Base-by-base conservation (phyloP, 2,329 filamentous ascomycete species). In the Zalaria obscura region DNA sequence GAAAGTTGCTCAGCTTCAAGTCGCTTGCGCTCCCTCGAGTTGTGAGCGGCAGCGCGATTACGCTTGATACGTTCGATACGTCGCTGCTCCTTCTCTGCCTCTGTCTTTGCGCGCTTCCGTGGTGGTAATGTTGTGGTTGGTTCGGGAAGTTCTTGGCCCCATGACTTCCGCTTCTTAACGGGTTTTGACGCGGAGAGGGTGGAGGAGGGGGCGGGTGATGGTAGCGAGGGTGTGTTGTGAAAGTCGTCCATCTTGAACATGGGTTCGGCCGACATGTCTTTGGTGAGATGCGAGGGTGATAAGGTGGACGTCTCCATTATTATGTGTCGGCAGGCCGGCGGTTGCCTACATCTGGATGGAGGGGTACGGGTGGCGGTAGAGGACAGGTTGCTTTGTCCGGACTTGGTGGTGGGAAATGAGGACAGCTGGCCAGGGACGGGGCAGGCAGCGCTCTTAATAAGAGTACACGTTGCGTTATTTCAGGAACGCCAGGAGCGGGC, bases 61-160 rank as follows among this genome's bases (percentile, higher is more conserved):
- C 91, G 82, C 53, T 96, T 85, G 50, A 98, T 91, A 47, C 91
- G 85, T 69, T 98, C 91, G 42, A 96, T 93, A 47, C 91, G 83
- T 36, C 91, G 83, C 64, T 98, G 91, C 66, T 96, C 91, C 68
- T 98, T 98, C 65, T 98, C 91, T 56, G 95, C 91, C 55, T 93
- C 89, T 3, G 91, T 98, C 75, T 96, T 98, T 53, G 91, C 91
- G 47, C 91, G 86, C 76, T 98, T 98, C 51, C 88, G 80, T 33
- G 89, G 89, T 46, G 89, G 89, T 5, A 96, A 77, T 57, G 89
- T 93, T 28, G 91, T 96, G 74, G 95, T 96, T 35, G 91, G 91
- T 58, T 93, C 85, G 11, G 91, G 91, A 34, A 96, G 78, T 60
- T 93, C 85, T 64, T 98, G 91, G 39, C 91, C 91, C 91, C 91